Conservation (phyloP, 345 rosid species). For the Passiflora organensis region DNA sequence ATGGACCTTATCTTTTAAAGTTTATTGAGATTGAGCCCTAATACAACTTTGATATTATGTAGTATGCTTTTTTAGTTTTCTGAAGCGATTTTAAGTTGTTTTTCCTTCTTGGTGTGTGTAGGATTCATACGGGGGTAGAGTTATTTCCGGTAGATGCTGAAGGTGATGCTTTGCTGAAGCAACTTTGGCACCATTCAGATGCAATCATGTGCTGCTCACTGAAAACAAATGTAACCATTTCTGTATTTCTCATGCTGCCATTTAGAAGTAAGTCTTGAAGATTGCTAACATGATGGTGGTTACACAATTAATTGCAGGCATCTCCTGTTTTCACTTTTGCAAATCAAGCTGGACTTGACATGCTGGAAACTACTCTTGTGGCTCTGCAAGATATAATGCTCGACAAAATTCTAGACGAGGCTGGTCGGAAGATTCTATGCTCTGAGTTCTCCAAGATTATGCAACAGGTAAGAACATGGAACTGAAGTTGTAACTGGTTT, state of each 20-base stretch:
- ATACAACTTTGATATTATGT: too few species aligned
- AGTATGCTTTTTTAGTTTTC: too few species aligned
- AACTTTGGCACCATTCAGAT: slow-evolving; percentile 79
- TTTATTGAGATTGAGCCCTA: too few species aligned
- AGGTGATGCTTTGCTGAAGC: slow-evolving; percentile 67
- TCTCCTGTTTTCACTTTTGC: slow-evolving; percentile 75
- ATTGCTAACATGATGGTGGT: not conserved
- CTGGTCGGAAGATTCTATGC: slow-evolving; percentile 70
- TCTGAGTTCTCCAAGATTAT: slow-evolving; percentile 78
- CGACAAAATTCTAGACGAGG: slow-evolving; percentile 77
- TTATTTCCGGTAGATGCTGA: slow-evolving; percentile 49
- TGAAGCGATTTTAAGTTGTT: too few species aligned
- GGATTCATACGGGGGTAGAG: slow-evolving; percentile 65
- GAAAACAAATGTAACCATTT: slow-evolving; percentile 46
- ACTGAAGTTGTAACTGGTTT: not conserved
- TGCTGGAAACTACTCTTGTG: slow-evolving; percentile 93
- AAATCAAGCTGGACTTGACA: slow-evolving; percentile 96
- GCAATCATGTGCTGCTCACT: slow-evolving; percentile 91
- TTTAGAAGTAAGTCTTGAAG: not conserved
- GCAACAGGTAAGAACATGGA: slow-evolving; percentile 62
- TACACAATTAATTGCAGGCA: slow-evolving; percentile 41
- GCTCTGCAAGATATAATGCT: slow-evolving; percentile 91
- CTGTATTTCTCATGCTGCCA: not conserved
- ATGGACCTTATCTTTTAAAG: too few species aligned
- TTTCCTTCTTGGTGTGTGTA: slow-evolving; percentile 15